phyloP scores from a whole-genome alignment of 192 early-diverging fungal species.

The Coemansia sp. region DNA sequence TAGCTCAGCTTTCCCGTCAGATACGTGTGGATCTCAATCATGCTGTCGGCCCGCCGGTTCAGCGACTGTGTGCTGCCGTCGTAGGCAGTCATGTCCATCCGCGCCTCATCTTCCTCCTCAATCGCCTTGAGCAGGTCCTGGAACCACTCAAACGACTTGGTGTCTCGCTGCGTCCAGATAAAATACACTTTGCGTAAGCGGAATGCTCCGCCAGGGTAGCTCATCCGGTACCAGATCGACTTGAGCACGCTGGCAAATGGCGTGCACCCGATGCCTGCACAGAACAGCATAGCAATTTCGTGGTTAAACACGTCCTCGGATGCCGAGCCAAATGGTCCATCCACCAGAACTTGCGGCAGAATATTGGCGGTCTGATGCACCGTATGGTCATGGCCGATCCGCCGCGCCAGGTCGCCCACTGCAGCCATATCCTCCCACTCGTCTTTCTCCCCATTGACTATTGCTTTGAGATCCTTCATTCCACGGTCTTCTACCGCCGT shows the following conservation, averaged over 20 bases:
- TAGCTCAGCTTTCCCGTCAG: constrained; percentile 64
- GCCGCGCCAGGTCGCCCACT: constrained; percentile 5
- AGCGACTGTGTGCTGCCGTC: constrained; percentile 20
- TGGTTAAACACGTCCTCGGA: constrained; percentile 83
- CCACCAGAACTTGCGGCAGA: constrained; percentile 69
- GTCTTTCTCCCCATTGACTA: constrained; percentile 28
- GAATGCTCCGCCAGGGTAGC: constrained; percentile 50
- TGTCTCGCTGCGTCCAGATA: constrained; percentile 82
- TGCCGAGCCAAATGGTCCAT: constrained; percentile 76
- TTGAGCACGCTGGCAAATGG: constrained; percentile 83
- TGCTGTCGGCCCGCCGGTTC: constrained; percentile 28
- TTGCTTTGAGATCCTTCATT: constrained; percentile 33
- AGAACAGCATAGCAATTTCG: constrained; percentile 73
- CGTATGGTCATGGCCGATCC: constrained; percentile 8
- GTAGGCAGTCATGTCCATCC: constrained; percentile 19
- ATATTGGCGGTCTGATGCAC: constrained; percentile 41
- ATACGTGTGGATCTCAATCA: constrained; percentile 80
- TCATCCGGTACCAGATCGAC: constrained; percentile 72
- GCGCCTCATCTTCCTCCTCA: constrained; percentile 69
- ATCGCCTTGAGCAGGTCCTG: constrained; percentile 77
- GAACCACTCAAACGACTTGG: constrained; percentile 86
- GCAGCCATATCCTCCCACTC: constrained; percentile 32
- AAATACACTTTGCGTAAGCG: constrained; percentile 82
- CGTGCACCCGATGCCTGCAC: constrained; percentile 82
- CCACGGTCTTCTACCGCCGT: constrained; percentile 23